Evolutionary conservation across 1,284 basidiomycete species (phyloP), one percentile per base, ranked within the genome.

Genomic region (Apiotrichum gracile): DNA sequence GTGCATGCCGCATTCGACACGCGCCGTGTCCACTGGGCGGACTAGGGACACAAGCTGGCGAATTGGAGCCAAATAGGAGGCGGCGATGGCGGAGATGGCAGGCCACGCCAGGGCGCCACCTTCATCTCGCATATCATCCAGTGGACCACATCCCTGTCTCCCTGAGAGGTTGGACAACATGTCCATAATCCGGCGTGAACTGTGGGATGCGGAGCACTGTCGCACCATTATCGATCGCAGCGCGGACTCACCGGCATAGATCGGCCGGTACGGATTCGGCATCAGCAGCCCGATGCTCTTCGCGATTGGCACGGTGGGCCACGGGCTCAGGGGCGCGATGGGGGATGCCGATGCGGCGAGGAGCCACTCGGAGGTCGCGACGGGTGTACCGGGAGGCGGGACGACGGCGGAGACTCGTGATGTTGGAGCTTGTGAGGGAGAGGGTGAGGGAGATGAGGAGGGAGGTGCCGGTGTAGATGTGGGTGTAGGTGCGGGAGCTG

Each of bases 211-310:
- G n/a, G n/a, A n/a, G n/a, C n/a, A n/a, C n/a, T n/a, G n/a, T n/a
- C n/a, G n/a, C n/a, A n/a, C n/a, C n/a, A n/a, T n/a, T n/a, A n/a
- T n/a, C n/a, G n/a, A n/a, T n/a, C n/a, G n/a, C n/a, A n/a, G n/a
- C n/a, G 19, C 21, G 22, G 37, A 54, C 64, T 56, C 42, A 72
- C 72, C 66, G 13, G 61, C 62, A 52, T 71, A 73, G 7, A 69
- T 38, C 21, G 55, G 44, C 7, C 53, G 38, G 50, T 57, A 63
- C 3, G 74, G 74, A 49, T 70, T 63, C 4, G 74, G 74, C 69
- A 76, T 69, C 52, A 76, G 70, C 31, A 76, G 53, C 0, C 72
- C 74, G 44, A 76, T 67, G 12, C 61, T 65, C 22, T 51, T 61
- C 4, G 62, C 65, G 13, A 73, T 39, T 4, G 62, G 63, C 5